phyloP scores from a whole-genome alignment of 139 green algal species.

The Limnomonas spitsbergensis region DNA sequence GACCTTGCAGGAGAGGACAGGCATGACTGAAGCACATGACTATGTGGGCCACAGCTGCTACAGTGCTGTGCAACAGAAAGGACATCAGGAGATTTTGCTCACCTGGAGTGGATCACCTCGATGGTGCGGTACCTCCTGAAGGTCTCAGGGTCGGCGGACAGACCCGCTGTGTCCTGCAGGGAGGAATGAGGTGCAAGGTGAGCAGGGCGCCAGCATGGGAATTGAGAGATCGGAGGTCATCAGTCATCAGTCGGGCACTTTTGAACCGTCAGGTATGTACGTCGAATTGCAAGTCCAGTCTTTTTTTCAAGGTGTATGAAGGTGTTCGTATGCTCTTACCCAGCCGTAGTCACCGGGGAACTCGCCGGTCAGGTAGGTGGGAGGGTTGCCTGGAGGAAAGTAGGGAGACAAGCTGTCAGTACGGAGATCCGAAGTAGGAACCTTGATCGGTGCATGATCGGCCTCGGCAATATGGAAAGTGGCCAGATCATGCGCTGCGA shows the following conservation, averaged over 20 bases:
- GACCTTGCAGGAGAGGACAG: no score
- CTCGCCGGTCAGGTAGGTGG: slow-evolving; percentile 80
- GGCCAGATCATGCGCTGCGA: no score
- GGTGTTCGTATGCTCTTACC: no score
- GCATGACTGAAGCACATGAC: no score
- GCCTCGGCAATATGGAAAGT: no score
- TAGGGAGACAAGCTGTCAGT: neutral
- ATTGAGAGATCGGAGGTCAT: neutral
- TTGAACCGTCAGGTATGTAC: neutral
- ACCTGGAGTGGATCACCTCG: slow-evolving; percentile 95
- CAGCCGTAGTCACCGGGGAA: slow-evolving; percentile 91
- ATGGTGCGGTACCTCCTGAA: slow-evolving; percentile 81
- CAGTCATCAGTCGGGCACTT: neutral
- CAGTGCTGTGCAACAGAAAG: no score
- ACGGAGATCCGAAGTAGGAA: no score
- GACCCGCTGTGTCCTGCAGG: slow-evolving; percentile 75
- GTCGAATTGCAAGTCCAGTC: neutral
- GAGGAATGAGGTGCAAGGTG: no score
- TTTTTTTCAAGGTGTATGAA: no score
- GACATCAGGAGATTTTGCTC: no score
- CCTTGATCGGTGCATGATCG: no score
- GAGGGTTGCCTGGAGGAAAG: slow-evolving; percentile 16
- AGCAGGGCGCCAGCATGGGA: neutral
- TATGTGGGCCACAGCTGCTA: no score
- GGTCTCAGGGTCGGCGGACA: slow-evolving; percentile 83